Base-by-base conservation (phyloP, 257 asterid species). In the Gentiana macrophylla region DNA sequence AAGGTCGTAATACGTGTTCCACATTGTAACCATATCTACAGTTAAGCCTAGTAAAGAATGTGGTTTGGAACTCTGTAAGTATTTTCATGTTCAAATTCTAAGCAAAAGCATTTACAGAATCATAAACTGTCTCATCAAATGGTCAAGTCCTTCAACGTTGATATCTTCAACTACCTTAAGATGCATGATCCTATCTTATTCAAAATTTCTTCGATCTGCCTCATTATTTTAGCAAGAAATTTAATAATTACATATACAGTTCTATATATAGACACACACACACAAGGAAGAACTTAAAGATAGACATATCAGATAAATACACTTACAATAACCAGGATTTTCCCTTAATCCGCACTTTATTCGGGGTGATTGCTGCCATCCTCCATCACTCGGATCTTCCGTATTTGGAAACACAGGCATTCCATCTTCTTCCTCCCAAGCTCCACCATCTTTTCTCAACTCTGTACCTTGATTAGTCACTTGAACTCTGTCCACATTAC, bases 251-350 rank as follows among this genome's bases (percentile, higher is more conserved):
- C 60, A 43, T 56, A 43, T 38, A 37, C 1, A 33, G 10, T 10
- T 36, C 37, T 7, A 36, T 35, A 55, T 36, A 7, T 8, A 8
- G 24, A 13, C 38, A 5, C 11, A 41, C 50, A 56, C 11, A 53
- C 24, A n/a, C 41, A 33, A 0, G 50, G n/a, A 50, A 48, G 5
- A 34, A 43, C 24, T 46, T n/a, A 35, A 36, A 37, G 36, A 37
- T 49, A 24, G 24, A 24, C 24, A 24, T 24, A 24, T 24, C 24
- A 24, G 24, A 49, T 35, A 8, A 7, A n/a, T 53, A 63, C 56
- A 77, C 95, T 62, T 52, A 91, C 98, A 95, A 57, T 76, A 80
- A 55, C 97, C 94, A 5, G 97, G 98, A 77, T 79, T 81, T 51
- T 92, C 98, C 65, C 76, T 71, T 67, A 84, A 56, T 38, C 98